Evolutionary conservation across 306 rosid species (phyloP).

Genomic region (Gynostemma pentaphyllum): DNA sequence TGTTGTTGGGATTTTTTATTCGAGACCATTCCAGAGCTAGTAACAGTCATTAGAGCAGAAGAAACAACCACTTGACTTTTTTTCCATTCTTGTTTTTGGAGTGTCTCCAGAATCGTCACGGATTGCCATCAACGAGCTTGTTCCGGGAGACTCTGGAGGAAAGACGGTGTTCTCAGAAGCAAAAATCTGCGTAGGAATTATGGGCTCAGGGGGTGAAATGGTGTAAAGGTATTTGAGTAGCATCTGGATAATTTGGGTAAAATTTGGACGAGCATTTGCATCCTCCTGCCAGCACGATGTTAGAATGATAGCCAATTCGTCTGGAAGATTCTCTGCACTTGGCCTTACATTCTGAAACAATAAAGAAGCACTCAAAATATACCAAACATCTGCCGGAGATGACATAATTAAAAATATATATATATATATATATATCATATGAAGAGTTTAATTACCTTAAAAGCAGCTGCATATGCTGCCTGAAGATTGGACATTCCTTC

Average conservation of each 20-base stretch:
- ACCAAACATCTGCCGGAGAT: background rate
- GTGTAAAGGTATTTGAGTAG: conserved; percentile 70
- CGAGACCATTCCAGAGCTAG: conserved; percentile 31
- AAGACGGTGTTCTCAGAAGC: conserved; percentile 56
- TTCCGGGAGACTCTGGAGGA: conserved; percentile 85
- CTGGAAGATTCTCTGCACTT: conserved; percentile 68
- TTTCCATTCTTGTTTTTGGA: conserved; percentile 49
- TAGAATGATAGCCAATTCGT: conserved; percentile 54
- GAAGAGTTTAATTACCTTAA: conserved; percentile 41
- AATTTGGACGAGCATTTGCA: conserved; percentile 72
- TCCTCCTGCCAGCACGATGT: conserved; percentile 98
- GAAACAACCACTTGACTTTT: conserved; percentile 57
- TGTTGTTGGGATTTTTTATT: conserved; percentile 7
- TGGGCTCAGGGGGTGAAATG: conserved; percentile 48
- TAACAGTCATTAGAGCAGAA: conserved; percentile 80
- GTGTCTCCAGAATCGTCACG: conserved; percentile 48
- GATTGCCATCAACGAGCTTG: conserved; percentile 78
- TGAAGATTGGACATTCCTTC: conserved; percentile 99
- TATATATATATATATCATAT: background rate
- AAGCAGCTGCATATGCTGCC: conserved; percentile 95
- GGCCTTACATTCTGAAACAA: conserved; percentile 86
- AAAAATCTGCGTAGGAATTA: conserved; percentile 59
- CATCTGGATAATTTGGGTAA: conserved; percentile 77
- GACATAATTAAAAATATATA: too few species aligned
- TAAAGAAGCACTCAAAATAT: background rate